Base-by-base conservation (phyloP, 371 early-diverging fungal genomes). In the Mortierella sp. region DNA sequence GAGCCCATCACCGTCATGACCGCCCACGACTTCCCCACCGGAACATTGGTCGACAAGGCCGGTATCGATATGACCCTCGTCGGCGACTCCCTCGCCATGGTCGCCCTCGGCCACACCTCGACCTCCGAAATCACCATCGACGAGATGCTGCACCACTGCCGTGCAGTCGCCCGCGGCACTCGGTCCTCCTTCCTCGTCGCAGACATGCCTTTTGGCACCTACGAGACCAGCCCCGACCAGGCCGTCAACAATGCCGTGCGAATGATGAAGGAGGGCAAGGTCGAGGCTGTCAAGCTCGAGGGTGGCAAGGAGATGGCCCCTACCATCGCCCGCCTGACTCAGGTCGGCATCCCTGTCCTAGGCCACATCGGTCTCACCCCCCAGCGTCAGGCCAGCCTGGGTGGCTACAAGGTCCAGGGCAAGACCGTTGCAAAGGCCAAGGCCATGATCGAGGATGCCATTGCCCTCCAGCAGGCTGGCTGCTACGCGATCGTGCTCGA, bases 51-150 rank as follows among this genome's bases (percentile, higher is more conserved):
- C 55, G 97, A 98, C 70, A 91, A 92, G 50, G 88, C 95, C 5
- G 95, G 93, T 1, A 91, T 96, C 71, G 99, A 99, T 79, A 88
- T 95, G 79, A 90, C 91, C 68, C 91, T 99, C 14, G 97, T 99
- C 2, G 99, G 99, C n/a, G 99, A 98, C 85, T 96, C 96, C 4
- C 86, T 98, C 66, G 98, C 96, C 19, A 99, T 98, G 98, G 98
- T 98, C 0, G 93, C 96, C 2, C 87, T 99, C 61, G 98, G 98
- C 8, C 92, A 94, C 85, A 92, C 94, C 52, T 92, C 92, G 19
- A 98, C 98, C 11, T 93, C 93, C 53, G 90, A 91, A 61, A 87
- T 97, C 19, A 96, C 98, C 0, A 88, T 98, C 40, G 96, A 97
- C 70, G 97, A 97, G 80, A 99, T 99, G 98, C 79, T 98, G 31